A percentile compares a stretch with the other conserved stretches of the same genome.
phyloP scores from a whole-genome alignment of 2,329 filamentous ascomycete species.

The Sporothrix globosa region DNA sequence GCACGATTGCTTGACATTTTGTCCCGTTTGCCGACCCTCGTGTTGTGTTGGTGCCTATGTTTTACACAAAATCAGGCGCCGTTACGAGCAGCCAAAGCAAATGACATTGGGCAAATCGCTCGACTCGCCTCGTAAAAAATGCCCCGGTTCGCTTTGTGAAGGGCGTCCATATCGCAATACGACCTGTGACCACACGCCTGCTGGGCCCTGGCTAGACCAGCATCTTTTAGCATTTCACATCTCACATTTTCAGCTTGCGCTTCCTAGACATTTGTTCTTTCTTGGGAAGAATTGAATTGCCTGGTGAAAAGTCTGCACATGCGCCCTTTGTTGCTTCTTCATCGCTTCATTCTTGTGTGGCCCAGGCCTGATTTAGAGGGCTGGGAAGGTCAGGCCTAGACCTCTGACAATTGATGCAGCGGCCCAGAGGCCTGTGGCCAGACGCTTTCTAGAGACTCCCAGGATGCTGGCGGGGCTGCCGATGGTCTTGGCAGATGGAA shows the following conservation, averaged over 20 bases:
- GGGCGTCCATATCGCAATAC: neutral
- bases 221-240: neutral
- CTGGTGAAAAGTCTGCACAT: neutral
- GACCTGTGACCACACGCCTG: neutral
- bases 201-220: neutral
- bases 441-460: slow-evolving; percentile 21
- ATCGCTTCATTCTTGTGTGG: slow-evolving; percentile 4
- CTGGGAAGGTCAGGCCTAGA: neutral
- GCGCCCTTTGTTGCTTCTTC: neutral
- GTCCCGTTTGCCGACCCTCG: neutral
- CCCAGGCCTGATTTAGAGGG: neutral
- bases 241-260: neutral
- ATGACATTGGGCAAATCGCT: neutral
- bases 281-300: neutral
- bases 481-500: slow-evolving; percentile 13
- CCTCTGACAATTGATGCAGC: neutral
- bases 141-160: neutral
- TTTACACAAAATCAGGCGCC: neutral
- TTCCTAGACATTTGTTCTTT: neutral
- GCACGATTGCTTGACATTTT: neutral
- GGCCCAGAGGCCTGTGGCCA: slow-evolving; percentile 14
- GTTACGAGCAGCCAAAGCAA: slow-evolving; percentile 10
- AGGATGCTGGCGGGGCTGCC: slow-evolving; percentile 19
- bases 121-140: neutral
- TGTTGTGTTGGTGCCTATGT: neutral